Evolutionary conservation across 768 basidiomycete species (phyloP), one percentile per base, ranked within the genome.

Genomic region (Amanita polypyramis): DNA sequence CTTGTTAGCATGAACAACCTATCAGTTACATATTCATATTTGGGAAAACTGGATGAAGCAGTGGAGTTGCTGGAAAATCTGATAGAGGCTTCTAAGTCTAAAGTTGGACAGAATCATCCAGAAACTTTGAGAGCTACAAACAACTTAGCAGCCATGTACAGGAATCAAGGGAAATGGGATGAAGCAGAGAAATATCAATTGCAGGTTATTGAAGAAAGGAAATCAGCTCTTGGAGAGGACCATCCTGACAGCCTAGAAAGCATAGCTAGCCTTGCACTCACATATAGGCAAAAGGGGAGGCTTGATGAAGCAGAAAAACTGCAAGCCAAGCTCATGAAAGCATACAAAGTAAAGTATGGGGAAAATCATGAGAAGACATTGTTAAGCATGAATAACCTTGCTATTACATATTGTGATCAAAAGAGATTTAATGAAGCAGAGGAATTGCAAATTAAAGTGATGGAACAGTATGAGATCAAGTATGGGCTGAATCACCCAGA

Each of bases 351-450:
- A 2, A 10, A 39, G 7, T 41, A 30, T 27, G 51, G 51, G 3
- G 15, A 4, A 6, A 32, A 36, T 3, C 45, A 52, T 25, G 5
- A 2, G 7, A 29, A 35, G 15, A 48, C 46, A 3, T 23, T 52
- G 5, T 1, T 12, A 7, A 17, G 25, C n/a, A 45, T 47, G 44
- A 12, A 38, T 19, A 45, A 30, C 25, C 33, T 51, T 2, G 43
- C 30, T 3, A 8, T 30, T 6, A 33, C 44, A 10, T 51, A 51
- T 30, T 2, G 34, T 9, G 23, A 14, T 14, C 42, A 40, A 45
- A 35, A 23, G 14, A 43, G 29, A 4, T 51, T 27, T 17, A 27
- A 45, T 27, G 45, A 47, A 6, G 21, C 45, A n/a, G 29, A 51
- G n/a, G 11, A 17, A 32, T 27, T 51, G 17, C 32, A n/a, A 11